Percentiles rank a stretch among this genome's conserved stretches.
Conservation (phyloP, 2,329 filamentous ascomycete genomes). For the Aspergillus sp. region DNA sequence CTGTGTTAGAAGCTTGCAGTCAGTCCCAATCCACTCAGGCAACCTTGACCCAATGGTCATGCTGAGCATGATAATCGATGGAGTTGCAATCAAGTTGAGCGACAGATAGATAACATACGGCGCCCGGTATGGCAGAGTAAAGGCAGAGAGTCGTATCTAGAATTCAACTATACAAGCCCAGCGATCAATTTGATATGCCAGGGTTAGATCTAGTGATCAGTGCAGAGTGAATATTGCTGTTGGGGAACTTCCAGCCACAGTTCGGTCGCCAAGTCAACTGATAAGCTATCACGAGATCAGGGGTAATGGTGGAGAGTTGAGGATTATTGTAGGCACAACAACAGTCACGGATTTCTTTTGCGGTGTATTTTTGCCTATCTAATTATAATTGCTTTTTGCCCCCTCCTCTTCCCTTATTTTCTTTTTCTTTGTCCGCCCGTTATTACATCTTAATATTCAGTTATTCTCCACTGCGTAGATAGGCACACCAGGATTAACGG, state of each 20-base stretch:
- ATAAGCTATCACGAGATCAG: conserved; percentile 8
- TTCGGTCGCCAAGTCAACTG: conserved; percentile 15
- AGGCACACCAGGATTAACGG: background rate
- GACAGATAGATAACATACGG: background rate
- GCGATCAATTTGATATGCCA: too few species aligned
- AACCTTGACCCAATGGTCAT: background rate
- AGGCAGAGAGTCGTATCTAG: background rate
- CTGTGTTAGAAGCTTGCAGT: background rate
- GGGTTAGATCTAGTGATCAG: background rate
- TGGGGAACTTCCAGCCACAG: background rate
- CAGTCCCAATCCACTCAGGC: background rate
- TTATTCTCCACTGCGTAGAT: background rate
- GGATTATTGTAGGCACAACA: background rate
- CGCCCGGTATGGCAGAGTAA: background rate
- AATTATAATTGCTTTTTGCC: background rate
- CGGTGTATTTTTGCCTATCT: background rate
- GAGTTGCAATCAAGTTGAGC: background rate
- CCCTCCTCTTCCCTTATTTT: background rate
- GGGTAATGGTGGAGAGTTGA: background rate
- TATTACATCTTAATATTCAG: background rate
- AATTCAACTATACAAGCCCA: background rate
- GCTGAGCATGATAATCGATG: background rate
- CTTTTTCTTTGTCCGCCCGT: background rate
- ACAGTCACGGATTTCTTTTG: background rate
- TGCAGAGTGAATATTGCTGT: background rate